These are phyloP conservation scores for Tuber borchii DNA, from an alignment of 495 filamentous ascomycete genomes.

Conservation along the genomic window DNA sequence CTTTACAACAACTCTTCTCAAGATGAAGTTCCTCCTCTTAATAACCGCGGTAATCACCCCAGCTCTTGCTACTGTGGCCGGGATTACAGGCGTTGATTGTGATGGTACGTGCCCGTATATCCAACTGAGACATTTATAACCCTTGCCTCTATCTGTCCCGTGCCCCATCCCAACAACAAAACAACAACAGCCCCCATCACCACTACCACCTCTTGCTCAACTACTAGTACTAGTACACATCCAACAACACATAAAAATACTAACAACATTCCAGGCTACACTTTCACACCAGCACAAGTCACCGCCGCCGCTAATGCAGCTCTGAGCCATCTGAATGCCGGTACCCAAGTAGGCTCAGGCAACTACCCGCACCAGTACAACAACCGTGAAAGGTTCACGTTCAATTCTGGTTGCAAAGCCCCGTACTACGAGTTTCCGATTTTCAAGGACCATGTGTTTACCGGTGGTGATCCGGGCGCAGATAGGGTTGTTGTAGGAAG, in stretches of 20 bases:
- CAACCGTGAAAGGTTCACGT: slow-evolving; percentile 66
- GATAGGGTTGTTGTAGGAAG: slow-evolving; percentile 66
- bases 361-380: slow-evolving; percentile 67
- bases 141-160: slow-evolving; percentile 3
- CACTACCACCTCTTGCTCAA: background rate
- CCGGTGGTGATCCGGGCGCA: slow-evolving; percentile 59
- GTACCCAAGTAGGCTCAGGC: slow-evolving; percentile 48
- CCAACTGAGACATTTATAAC: slow-evolving; percentile 5
- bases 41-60: background rate
- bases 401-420: slow-evolving; percentile 47
- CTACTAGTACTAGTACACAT: background rate
- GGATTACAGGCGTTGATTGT: slow-evolving; percentile 6
- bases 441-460: slow-evolving; percentile 48
- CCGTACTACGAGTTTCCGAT: slow-evolving; percentile 73
- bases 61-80: background rate
- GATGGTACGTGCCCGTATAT: background rate
- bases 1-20: background rate
- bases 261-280: slow-evolving; percentile 10
- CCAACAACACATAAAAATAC: background rate
- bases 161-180: slow-evolving; percentile 1
- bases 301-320: slow-evolving; percentile 50
- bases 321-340: slow-evolving; percentile 48
- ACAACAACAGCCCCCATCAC: background rate
- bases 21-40: background rate
- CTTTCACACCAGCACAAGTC: slow-evolving; percentile 40